Evolutionary conservation across 2,329 filamentous ascomycete species (phyloP).

Genomic region (Calycina herbarum): DNA sequence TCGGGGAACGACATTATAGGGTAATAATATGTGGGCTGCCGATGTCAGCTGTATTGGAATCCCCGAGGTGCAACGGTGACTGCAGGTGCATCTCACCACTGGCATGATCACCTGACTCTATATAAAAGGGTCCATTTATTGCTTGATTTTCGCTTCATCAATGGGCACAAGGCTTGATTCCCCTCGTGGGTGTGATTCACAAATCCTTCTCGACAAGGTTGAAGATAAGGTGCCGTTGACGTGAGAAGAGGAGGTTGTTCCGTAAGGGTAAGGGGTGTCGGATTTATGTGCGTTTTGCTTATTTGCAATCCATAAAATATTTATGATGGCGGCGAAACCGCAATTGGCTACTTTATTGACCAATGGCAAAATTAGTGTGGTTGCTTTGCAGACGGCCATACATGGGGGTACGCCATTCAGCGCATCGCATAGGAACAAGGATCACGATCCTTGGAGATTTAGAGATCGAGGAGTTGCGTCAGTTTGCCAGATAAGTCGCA

Average conservation of each 20-base stretch:
- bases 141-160: neutral
- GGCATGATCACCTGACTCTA: neutral
- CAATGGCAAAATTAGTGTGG: neutral
- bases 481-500: neutral
- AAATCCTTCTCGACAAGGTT: neutral
- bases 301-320: neutral
- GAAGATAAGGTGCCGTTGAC: neutral
- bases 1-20: neutral
- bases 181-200: neutral
- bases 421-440: neutral
- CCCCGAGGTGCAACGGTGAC: neutral
- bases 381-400: neutral
- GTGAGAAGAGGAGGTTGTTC: neutral
- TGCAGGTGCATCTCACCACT: neutral
- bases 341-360: neutral
- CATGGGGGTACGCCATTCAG: neutral
- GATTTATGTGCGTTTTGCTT: neutral
- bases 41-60: neutral
- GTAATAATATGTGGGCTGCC: neutral
- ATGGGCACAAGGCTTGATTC: neutral
- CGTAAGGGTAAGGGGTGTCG: neutral
- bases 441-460: neutral
- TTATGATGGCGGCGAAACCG: neutral
- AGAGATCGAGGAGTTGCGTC: neutral
- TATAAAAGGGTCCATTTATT: neutral